phyloP scores from a whole-genome alignment of 208 protist species.

The Leishmania tarentolae region DNA sequence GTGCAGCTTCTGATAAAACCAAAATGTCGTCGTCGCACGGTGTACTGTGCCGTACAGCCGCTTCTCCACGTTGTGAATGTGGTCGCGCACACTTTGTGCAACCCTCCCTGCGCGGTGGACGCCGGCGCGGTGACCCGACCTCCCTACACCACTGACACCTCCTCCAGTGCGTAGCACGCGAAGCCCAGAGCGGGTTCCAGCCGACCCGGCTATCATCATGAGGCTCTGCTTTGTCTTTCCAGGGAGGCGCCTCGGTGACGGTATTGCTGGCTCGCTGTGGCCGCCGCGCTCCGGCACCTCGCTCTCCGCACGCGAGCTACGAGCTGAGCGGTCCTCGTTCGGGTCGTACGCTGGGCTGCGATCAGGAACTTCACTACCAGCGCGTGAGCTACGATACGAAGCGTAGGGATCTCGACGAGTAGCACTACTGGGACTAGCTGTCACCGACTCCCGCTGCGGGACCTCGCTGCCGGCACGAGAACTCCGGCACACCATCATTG shows the following conservation, averaged over 20 bases:
- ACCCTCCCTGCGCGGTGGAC: not conserved
- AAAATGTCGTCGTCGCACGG: slow-evolving; percentile 46
- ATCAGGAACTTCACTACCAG: slow-evolving; percentile 53
- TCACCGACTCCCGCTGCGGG: slow-evolving; percentile 35
- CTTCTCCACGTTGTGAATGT: slow-evolving; percentile 39
- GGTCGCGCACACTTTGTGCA: slow-evolving; percentile 25
- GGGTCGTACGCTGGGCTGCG: slow-evolving; percentile 20
- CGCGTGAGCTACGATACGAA: slow-evolving; percentile 38
- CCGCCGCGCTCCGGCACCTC: slow-evolving; percentile 39
- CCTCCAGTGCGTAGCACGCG: slow-evolving; percentile 4
- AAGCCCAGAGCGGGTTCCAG: slow-evolving; percentile 5
- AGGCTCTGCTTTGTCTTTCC: slow-evolving; percentile 23
- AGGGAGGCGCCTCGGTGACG: slow-evolving; percentile 26
- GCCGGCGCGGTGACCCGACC: not conserved
- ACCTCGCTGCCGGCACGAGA: slow-evolving; percentile 57
- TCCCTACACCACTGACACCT: not conserved
- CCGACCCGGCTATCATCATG: slow-evolving; percentile 12
- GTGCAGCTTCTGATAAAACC: slow-evolving; percentile 64
- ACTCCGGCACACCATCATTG: slow-evolving; percentile 41
- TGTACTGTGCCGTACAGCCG: slow-evolving; percentile 59
- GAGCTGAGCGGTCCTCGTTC: slow-evolving; percentile 21
- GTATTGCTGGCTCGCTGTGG: slow-evolving; percentile 9
- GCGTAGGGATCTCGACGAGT: slow-evolving; percentile 13
- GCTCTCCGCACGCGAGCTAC: slow-evolving; percentile 52
- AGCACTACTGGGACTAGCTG: slow-evolving; percentile 12